A percentile compares a stretch with the other conserved stretches of the same genome.
phyloP scores from a whole-genome alignment of 2,329 filamentous ascomycete genomes.

The Rutstroemia sp. region DNA sequence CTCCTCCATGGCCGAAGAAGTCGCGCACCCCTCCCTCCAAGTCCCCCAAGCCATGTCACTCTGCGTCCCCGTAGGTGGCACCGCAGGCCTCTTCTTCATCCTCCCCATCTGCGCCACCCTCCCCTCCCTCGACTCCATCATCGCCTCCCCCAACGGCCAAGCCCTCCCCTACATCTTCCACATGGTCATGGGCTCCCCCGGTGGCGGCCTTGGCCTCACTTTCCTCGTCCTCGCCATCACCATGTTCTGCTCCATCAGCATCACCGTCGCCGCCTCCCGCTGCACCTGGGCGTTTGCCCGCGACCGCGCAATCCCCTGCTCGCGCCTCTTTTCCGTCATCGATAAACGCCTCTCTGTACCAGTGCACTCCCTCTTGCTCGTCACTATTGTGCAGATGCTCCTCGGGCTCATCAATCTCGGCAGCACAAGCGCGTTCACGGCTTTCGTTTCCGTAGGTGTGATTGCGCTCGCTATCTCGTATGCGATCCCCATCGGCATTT shows the following conservation, averaged over 20 bases:
- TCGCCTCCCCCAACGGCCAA: slow-evolving; percentile 38
- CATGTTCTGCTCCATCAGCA: slow-evolving; percentile 46
- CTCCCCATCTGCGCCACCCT: slow-evolving; percentile 44
- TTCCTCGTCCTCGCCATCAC: slow-evolving; percentile 43
- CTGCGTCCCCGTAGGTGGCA: slow-evolving; percentile 40
- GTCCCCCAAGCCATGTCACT: slow-evolving; percentile 41
- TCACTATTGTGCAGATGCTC: slow-evolving; percentile 52
- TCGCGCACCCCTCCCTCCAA: slow-evolving; percentile 41
- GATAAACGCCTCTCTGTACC: slow-evolving; percentile 56
- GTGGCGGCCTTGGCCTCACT: slow-evolving; percentile 40
- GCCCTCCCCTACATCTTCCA: slow-evolving; percentile 44
- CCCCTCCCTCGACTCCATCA: slow-evolving; percentile 38
- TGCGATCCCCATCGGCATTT: slow-evolving; percentile 65
- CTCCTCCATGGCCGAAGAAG: slow-evolving; percentile 55
- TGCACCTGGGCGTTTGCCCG: slow-evolving; percentile 63
- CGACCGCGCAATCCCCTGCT: slow-evolving; percentile 60
- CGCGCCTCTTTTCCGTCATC: slow-evolving; percentile 51
- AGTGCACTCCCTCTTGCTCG: slow-evolving; percentile 56
- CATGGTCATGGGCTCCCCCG: slow-evolving; percentile 41
- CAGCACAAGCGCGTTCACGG: slow-evolving; percentile 61
- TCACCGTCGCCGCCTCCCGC: slow-evolving; percentile 45
- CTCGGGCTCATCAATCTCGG: slow-evolving; percentile 67
- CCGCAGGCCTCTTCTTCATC: slow-evolving; percentile 44
- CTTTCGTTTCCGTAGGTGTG: slow-evolving; percentile 63
- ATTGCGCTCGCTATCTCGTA: slow-evolving; percentile 67